Conservation (phyloP, 2,329 filamentous ascomycete species). For the Fusarium xyrophilum region DNA sequence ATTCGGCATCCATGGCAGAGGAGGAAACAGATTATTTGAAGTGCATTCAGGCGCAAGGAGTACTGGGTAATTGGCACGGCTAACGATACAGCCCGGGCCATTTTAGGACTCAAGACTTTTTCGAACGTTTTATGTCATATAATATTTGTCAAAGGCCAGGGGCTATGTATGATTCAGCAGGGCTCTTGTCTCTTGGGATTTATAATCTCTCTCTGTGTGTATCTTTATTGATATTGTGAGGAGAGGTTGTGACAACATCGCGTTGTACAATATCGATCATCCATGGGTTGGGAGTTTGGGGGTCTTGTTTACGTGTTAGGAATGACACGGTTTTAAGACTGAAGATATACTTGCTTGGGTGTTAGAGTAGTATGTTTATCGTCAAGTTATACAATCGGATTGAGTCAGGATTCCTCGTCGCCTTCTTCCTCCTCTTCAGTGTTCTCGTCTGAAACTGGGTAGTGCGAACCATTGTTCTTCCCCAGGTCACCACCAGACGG, state of each 20-base stretch:
- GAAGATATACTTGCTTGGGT: neutral
- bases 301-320: constrained; percentile 20
- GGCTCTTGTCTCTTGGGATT: constrained; percentile 29
- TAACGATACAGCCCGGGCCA: constrained; percentile 17
- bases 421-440: neutral
- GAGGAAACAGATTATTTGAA: constrained; percentile 14
- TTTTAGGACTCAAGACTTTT: constrained; percentile 26
- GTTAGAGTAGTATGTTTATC: neutral
- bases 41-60: constrained; percentile 41
- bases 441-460: neutral
- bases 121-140: constrained; percentile 33
- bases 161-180: constrained; percentile 10
- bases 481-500: constrained; percentile 7
- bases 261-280: constrained; percentile 35
- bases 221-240: neutral
- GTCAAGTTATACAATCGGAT: neutral
- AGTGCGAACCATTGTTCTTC: constrained; percentile 2
- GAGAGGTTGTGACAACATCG: constrained; percentile 16
- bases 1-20: constrained; percentile 1
- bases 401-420: neutral
- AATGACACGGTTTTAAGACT: constrained; percentile 18
- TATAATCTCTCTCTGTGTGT: constrained; percentile 15
- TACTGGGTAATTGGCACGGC: constrained; percentile 27
- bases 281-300: constrained; percentile 39
- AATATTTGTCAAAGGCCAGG: constrained; percentile 33